Percentiles rank a stretch among this genome's conserved stretches.
Evolutionary conservation across 2,329 filamentous ascomycete species (phyloP).

Genomic region (Penicillium occitanis): DNA sequence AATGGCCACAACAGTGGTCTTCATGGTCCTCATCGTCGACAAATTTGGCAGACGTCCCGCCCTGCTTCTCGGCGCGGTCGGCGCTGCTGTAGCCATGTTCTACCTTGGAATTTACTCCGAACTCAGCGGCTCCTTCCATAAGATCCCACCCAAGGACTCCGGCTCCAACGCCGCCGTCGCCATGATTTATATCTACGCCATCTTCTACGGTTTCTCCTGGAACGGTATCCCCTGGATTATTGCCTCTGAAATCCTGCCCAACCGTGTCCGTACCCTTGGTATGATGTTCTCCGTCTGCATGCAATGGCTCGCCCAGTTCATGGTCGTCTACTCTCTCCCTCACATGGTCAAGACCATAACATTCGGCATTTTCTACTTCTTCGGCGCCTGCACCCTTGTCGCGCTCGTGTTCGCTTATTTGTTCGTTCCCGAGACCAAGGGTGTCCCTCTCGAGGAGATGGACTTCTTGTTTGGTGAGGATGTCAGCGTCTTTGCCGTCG

Average conservation of each 20-base stretch:
- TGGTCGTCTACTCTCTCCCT: slow-evolving; percentile 49
- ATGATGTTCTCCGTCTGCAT: slow-evolving; percentile 44
- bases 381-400: slow-evolving; percentile 8
- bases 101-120: slow-evolving; percentile 31
- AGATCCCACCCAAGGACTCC: slow-evolving; percentile 15
- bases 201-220: slow-evolving; percentile 32
- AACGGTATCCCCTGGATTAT: slow-evolving; percentile 39
- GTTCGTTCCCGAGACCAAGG: slow-evolving; percentile 14
- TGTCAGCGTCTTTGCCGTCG: slow-evolving; percentile 10
- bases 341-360: slow-evolving; percentile 39
- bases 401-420: slow-evolving; percentile 14
- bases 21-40: slow-evolving; percentile 41
- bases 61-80: slow-evolving; percentile 41
- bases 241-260: slow-evolving; percentile 42
- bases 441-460: slow-evolving; percentile 17
- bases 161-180: slow-evolving; percentile 28
- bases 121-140: slow-evolving; percentile 15
- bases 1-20: slow-evolving; percentile 49
- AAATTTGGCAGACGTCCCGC: slow-evolving; percentile 48
- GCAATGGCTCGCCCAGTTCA: slow-evolving; percentile 49
- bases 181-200: slow-evolving; percentile 27
- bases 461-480: slow-evolving; percentile 12
- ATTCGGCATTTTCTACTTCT: slow-evolving; percentile 16
- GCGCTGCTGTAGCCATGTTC: slow-evolving; percentile 30
- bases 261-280: slow-evolving; percentile 42